phyloP scores from a whole-genome alignment of 805 yeast species.

The Pichia membranifaciens region DNA sequence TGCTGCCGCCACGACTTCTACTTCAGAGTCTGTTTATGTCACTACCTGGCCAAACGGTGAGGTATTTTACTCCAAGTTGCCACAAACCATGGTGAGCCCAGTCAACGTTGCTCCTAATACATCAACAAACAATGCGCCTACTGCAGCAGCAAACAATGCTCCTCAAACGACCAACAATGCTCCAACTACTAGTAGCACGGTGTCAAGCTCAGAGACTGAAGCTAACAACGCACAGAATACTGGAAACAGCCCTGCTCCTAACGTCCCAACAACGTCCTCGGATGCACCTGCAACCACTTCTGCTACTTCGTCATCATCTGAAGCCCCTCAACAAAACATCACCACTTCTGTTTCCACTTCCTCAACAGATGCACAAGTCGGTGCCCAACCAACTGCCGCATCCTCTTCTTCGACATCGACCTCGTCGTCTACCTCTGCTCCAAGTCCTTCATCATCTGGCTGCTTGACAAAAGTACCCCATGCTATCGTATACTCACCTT shows the following conservation, averaged over 20 bases:
- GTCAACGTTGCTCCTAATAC: conserved; percentile 12
- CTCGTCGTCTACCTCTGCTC: conserved; percentile 25
- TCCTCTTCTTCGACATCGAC: conserved; percentile 30
- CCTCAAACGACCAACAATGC: conserved; percentile 15
- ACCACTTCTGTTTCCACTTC: conserved; percentile 31
- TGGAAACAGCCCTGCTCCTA: conserved; percentile 14
- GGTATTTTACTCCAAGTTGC: conserved; percentile 10
- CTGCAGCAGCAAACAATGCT: conserved; percentile 13
- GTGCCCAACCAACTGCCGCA: conserved; percentile 25
- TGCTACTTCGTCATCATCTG: conserved; percentile 7
- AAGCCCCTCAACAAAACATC: neutral
- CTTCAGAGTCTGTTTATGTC: neutral
- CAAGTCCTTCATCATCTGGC: conserved; percentile 29
- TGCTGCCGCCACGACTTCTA: neutral
- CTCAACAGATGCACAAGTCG: conserved; percentile 25
- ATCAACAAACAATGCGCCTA: too few relatives aligned
- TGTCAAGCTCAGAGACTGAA: conserved; percentile 8
- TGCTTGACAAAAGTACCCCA: conserved; percentile 38
- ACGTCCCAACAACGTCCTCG: conserved; percentile 20
- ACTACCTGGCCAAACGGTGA: conserved; percentile 14
- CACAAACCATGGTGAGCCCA: conserved; percentile 1
- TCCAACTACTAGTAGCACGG: conserved; percentile 7
- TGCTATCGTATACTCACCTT: conserved; percentile 74
- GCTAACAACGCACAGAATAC: conserved; percentile 12
- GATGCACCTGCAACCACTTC: conserved; percentile 17